phyloP scores from a whole-genome alignment of 139 green algal genomes.

The Micractinium conductrix region DNA sequence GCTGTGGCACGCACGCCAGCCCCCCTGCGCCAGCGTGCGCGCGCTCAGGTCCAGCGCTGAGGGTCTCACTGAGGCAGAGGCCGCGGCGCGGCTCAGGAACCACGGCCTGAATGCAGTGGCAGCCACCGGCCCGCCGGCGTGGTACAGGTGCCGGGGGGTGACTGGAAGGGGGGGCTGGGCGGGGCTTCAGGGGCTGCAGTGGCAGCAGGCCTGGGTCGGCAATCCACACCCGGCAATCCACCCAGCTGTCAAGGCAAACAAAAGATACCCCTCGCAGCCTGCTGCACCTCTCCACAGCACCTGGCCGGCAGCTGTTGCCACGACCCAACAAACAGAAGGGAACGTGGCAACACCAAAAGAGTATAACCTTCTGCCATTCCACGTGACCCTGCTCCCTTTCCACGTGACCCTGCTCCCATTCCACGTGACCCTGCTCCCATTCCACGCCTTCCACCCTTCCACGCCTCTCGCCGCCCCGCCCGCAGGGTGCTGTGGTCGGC shows the following conservation, averaged over 20 bases:
- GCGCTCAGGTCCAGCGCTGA: background rate
- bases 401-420: no score
- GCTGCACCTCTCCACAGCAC: no score
- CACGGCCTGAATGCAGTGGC: slow-evolving; percentile 24
- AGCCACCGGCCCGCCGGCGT: background rate
- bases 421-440: background rate
- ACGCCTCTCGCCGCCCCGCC: no score
- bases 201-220: background rate
- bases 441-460: background rate
- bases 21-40: background rate
- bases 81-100: background rate
- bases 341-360: background rate
- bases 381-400: no score
- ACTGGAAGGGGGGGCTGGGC: background rate
- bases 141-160: background rate
- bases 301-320: no score
- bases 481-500: background rate
- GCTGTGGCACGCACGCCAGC: background rate
- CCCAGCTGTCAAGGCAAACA: no score
- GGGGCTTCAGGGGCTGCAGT: no score
- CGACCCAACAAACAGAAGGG: no score
- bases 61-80: slow-evolving; percentile 7
- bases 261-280: no score
- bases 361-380: no score
- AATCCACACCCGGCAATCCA: no score